Evolutionary conservation across 1,284 basidiomycete species (phyloP), one percentile per base, ranked within the genome.

Genomic region (Moesziomyces globuligerus): DNA sequence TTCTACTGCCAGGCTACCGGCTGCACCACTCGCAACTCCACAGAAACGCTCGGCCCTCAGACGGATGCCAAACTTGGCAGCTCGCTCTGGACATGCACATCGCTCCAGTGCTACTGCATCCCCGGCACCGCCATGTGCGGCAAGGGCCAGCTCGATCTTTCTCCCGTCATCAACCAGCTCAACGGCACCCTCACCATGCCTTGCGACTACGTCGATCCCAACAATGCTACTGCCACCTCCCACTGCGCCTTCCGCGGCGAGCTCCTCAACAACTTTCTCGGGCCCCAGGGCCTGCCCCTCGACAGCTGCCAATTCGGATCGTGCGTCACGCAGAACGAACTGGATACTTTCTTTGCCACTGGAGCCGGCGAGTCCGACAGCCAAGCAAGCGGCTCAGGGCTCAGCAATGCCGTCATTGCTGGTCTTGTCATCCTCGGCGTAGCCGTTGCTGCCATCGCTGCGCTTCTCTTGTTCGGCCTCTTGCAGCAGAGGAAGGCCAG

Each of bases 1-100:
- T 79, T 75, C 56, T 76, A 77, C 61, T 79, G 76, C 48, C 76
- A 79, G 47, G 69, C 76, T 17, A 41, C 42, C 11, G 60, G 54
- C 3, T 79, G 76, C 52, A 34, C 61, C 20, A 49, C 59, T 23
- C 25, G 21, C 9, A 79, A 79, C 41, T 59, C 62, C 11, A 73
- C 69, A 11, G 36, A 46, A 2, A 64, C 55, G 3, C 60, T 58
- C 23, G 42, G 48, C n/a, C 34, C 67, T 10, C 20, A 48, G 28
- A 42, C 25, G 2, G 47, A 53, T 25, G 36, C 69, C 8, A 26
- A 17, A 1, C 55, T 61, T 13, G 74, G 74, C 7, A 72, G 67
- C 41, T 58, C 45, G 15, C 47, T 54, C 13, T 77, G 73, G 73
- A 59, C 58, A 2, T 79, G 76, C 56, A 45, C 50, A 17, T 48